Percentiles rank a stretch among this genome's conserved stretches.
These are phyloP conservation scores for Bruguiera gymnorhiza DNA, from an alignment of 345 rosid genomes.

Conservation along the genomic window DNA sequence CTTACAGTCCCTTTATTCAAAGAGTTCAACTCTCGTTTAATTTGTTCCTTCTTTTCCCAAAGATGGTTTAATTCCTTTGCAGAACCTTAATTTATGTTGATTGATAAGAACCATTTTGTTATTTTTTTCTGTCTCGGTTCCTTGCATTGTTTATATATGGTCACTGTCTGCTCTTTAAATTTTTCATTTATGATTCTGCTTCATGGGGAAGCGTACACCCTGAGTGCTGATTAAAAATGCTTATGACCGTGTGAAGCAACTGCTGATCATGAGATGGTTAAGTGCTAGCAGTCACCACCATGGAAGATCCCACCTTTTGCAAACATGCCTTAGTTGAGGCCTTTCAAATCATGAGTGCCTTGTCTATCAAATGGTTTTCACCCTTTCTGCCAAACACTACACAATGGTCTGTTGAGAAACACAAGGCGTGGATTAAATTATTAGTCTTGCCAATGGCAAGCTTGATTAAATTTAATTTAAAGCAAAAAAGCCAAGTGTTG, in stretches of 20 bases:
- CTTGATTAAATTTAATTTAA: too few relatives aligned
- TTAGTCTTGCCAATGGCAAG: too few relatives aligned
- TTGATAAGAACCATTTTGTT: slow-evolving; percentile 16
- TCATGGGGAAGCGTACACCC: neutral
- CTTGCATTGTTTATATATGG: slow-evolving; percentile 12
- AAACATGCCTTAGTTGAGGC: too few relatives aligned
- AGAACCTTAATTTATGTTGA: slow-evolving; percentile 26
- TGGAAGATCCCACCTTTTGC: too few relatives aligned
- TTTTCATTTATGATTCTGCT: slow-evolving; percentile 1
- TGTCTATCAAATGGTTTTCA: too few relatives aligned
- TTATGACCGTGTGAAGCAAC: slow-evolving; percentile 13
- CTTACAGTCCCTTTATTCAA: slow-evolving; percentile 41
- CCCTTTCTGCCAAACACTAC: too few relatives aligned
- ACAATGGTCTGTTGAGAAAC: too few relatives aligned
- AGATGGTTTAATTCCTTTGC: slow-evolving; percentile 28
- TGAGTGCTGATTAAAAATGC: neutral
- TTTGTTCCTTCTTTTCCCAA: slow-evolving; percentile 29
- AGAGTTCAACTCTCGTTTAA: slow-evolving; percentile 32
- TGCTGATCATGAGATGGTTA: slow-evolving; percentile 9
- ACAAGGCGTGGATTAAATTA: too few relatives aligned
- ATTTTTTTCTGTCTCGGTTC: slow-evolving; percentile 25
- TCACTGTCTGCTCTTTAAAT: slow-evolving; percentile 1
- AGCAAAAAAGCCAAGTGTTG: too few relatives aligned
- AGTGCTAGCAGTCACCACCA: neutral
- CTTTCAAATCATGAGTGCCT: too few relatives aligned